These are phyloP conservation scores for Scedosporium dehoogii DNA, from an alignment of 2,329 filamentous ascomycete genomes.

Conservation along the genomic window DNA sequence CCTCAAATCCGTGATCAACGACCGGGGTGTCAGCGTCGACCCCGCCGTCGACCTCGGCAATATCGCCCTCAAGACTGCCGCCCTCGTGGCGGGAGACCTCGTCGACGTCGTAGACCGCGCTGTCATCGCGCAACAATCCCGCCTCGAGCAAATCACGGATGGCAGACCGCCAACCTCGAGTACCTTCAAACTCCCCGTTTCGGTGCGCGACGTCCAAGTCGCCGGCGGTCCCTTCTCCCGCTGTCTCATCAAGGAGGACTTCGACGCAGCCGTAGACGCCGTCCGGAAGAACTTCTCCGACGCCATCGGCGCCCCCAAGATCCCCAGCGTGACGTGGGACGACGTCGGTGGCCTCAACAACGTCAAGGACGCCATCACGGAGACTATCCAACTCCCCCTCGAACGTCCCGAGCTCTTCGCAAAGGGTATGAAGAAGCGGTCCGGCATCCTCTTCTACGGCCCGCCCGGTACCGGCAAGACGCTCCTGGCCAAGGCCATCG, in stretches of 20 bases:
- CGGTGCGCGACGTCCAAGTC: conserved; percentile 73
- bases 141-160: conserved; percentile 62
- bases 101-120: conserved; percentile 92
- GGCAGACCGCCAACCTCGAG: conserved; percentile 24
- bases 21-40: conserved; percentile 66
- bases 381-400: conserved; percentile 89
- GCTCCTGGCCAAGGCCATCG: conserved; percentile 84
- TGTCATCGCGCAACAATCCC: conserved; percentile 62
- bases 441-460: conserved; percentile 85
- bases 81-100: conserved; percentile 85
- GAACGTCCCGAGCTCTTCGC: conserved; percentile 89
- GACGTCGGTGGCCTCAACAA: conserved; percentile 89
- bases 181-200: conserved; percentile 34
- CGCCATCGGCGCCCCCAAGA: conserved; percentile 93
- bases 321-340: conserved; percentile 92
- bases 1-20: conserved; percentile 65
- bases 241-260: conserved; percentile 72
- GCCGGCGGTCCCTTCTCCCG: conserved; percentile 73
- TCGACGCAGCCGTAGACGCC: conserved; percentile 87
- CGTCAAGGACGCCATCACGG: conserved; percentile 93
- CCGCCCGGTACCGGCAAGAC: conserved; percentile 90
- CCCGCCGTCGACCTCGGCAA: conserved; percentile 74
- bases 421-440: conserved; percentile 96
- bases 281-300: conserved; percentile 97
- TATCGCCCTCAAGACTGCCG: conserved; percentile 90